Percentiles rank a stretch among this genome's conserved stretches.
Evolutionary conservation across 306 rosid species (phyloP).

Genomic region (Corylus avellana): DNA sequence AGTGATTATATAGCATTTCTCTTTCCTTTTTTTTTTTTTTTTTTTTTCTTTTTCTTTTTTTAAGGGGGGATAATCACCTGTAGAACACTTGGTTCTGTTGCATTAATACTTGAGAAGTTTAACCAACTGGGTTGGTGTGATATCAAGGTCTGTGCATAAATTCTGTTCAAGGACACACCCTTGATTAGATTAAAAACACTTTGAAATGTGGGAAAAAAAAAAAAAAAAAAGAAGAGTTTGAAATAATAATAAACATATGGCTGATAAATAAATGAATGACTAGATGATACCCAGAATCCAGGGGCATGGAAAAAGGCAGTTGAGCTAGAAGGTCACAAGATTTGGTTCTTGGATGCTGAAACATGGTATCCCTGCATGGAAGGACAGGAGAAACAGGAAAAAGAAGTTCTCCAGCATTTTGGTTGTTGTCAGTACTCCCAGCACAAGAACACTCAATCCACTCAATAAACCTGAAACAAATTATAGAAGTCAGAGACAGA

Average conservation of each 20-base stretch:
- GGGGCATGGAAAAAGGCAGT: constrained; percentile 58
- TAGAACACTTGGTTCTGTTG: constrained; percentile 38
- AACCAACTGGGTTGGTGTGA: constrained; percentile 79
- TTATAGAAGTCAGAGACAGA: constrained; percentile 15
- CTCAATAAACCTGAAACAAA: constrained; percentile 63
- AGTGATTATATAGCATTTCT: no score
- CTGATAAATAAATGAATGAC: neutral
- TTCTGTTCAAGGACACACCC: constrained; percentile 40
- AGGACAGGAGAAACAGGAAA: constrained; percentile 56
- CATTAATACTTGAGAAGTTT: constrained; percentile 44
- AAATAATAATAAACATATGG: neutral
- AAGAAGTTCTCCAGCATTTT: constrained; percentile 55
- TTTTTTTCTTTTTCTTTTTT: no score
- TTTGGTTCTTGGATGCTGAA: constrained; percentile 62
- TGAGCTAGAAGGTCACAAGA: constrained; percentile 70
- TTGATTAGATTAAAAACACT: neutral
- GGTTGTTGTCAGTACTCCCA: constrained; percentile 53
- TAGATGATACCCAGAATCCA: constrained; percentile 65
- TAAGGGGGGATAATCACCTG: constrained; percentile 42
- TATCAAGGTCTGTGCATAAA: constrained; percentile 64
- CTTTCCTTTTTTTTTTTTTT: no score
- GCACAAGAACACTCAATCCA: constrained; percentile 83
- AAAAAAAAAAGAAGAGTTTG: neutral
- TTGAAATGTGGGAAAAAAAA: no score
- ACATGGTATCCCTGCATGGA: constrained; percentile 71